These are phyloP conservation scores for Melastoma malabathricum DNA, from an alignment of 345 rosid genomes.

Conservation along the genomic window DNA sequence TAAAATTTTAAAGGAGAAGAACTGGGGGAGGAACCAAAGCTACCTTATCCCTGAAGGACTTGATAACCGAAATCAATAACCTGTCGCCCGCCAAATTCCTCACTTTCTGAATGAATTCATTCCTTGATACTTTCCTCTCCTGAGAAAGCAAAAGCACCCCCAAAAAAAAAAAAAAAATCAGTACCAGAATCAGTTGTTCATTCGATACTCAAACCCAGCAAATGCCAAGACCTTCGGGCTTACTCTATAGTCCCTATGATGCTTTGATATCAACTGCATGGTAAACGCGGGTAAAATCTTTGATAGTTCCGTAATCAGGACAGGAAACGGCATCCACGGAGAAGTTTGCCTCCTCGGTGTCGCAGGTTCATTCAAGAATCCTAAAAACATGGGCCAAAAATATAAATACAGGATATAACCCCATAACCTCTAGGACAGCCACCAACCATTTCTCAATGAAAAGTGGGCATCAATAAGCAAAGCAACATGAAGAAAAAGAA, in stretches of 20 bases:
- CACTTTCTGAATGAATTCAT: conserved; percentile 41
- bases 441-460: no score
- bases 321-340: conserved; percentile 76
- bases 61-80: conserved; percentile 51
- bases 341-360: conserved; percentile 31
- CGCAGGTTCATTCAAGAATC: conserved; percentile 13
- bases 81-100: conserved; percentile 60
- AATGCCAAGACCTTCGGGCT: conserved; percentile 1
- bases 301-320: conserved; percentile 43
- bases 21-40: no score
- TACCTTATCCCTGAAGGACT: conserved; percentile 41
- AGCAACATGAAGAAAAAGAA: not conserved
- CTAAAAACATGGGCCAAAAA: conserved; percentile 6
- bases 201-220: no score
- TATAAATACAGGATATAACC: no score
- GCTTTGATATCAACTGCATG: conserved; percentile 31
- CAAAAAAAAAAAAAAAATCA: not conserved
- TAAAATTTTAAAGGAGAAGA: no score
- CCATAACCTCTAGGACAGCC: no score
- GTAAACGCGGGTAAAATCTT: conserved; percentile 37
- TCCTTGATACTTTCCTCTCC: conserved; percentile 52
- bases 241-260: conserved; percentile 44
- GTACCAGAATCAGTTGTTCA: not conserved
- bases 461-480: no score
- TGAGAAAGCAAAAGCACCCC: no score